Evolutionary conservation across 768 basidiomycete species (phyloP), one percentile per base, ranked within the genome.

Genomic region (Boletus tomentosulus): DNA sequence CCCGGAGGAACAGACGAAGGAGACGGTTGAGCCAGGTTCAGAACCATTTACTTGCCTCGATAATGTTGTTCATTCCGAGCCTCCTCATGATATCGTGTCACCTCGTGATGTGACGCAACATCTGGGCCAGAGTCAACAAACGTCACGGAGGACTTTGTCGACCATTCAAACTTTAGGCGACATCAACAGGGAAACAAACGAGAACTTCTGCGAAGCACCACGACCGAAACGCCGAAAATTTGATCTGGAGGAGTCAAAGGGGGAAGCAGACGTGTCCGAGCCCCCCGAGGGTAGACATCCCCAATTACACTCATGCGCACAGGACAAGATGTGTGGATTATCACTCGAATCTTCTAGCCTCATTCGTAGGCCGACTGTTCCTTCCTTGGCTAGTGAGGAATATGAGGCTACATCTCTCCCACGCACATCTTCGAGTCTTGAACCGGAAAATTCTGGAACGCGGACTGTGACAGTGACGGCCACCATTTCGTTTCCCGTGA

Each of bases 401-500:
- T n/a, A 19, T 6, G 15, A 43, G 22, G 27, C 22, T 25, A 28
- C 16, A 8, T 41, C 43, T 13, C 25, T 51, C 10, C n/a, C 11
- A 6, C 33, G 15, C 19, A 55, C 30, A 10, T 22, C 35, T 35
- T 44, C 54, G 1, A 28, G 51, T 28, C 16, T 39, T 13, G 54
- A 42, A 15, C 42, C 37, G 12, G 34, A 41, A 4, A 24, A 22
- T 22, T 35, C 31, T 10, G 53, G 10, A 4, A 34, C 24, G 11
- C 31, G 35, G 1, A 16, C 33, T 39, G 50, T 49, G 37, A 53
- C 12, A 1, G 35, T 33, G n/a, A 30, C 55, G 24, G 15, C 57
- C 3, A 59, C 63, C 4, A 56, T 65, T 30, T 39, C 61, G 4
- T 67, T 67, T 34, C 59, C 66, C 1, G 54, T 65, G 25, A 58